A percentile compares a stretch with the other conserved stretches of the same genome.
These are phyloP conservation scores for Rhizopogon roseolus DNA, from an alignment of 768 basidiomycete species.

Conservation along the genomic window DNA sequence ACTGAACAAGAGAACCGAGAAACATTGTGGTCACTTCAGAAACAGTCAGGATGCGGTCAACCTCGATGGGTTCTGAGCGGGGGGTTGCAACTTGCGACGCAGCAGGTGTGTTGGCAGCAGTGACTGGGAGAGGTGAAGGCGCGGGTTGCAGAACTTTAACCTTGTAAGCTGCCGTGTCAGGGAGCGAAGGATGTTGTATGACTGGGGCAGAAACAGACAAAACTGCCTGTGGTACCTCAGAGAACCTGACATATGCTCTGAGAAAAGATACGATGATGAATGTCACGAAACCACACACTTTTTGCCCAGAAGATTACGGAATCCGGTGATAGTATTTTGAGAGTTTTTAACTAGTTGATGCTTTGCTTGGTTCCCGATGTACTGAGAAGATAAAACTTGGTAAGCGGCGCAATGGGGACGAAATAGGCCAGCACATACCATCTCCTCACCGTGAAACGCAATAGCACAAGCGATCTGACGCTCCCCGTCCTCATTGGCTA, in stretches of 20 bases:
- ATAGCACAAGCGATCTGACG: constrained; percentile 95
- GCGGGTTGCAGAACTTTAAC: constrained; percentile 78
- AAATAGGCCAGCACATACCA: constrained; percentile 46
- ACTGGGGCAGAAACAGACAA: constrained; percentile 59
- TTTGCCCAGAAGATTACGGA: constrained; percentile 90
- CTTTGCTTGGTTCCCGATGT: constrained; percentile 93
- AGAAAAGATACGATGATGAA: not conserved
- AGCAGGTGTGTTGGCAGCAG: constrained; percentile 54
- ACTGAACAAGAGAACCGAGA: constrained; percentile 76
- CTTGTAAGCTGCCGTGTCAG: constrained; percentile 78
- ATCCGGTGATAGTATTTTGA: constrained; percentile 91
- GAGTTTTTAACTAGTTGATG: constrained; percentile 94
- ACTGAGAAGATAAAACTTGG: constrained; percentile 43
- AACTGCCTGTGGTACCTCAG: constrained; percentile 58
- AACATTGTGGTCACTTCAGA: constrained; percentile 84
- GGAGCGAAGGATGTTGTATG: constrained; percentile 67
- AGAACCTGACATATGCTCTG: constrained; percentile 50
- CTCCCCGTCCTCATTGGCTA: constrained; percentile 98
- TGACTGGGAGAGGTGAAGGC: constrained; percentile 59
- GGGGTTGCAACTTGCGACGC: constrained; percentile 69
- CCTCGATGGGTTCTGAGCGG: constrained; percentile 62
- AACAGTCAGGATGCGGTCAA: constrained; percentile 70
- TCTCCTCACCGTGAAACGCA: constrained; percentile 87
- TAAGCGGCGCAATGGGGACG: constrained; percentile 1
- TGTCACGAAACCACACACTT: constrained; percentile 47